phyloP scores from a whole-genome alignment of 805 yeast species.

The Nakazawaea molendinolei region DNA sequence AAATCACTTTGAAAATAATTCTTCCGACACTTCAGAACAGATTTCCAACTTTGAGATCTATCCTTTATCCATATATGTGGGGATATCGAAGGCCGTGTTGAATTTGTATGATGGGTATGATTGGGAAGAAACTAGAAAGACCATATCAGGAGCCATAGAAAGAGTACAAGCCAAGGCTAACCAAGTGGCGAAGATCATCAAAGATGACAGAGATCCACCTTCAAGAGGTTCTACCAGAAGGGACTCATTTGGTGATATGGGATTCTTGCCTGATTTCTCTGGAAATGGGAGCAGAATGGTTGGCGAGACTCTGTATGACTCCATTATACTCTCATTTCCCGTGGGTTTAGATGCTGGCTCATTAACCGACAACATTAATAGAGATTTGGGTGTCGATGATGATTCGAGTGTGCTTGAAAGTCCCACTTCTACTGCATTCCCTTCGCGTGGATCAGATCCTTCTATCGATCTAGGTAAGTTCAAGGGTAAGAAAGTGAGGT shows the following conservation, averaged over 20 bases:
- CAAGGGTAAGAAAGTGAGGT: conserved; percentile 36
- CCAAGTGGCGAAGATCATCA: conserved; percentile 14
- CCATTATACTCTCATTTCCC: conserved; percentile 66
- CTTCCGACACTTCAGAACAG: conserved; percentile 1
- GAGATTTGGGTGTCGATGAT: conserved; percentile 23
- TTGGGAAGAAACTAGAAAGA: conserved; percentile 71
- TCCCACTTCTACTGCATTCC: not conserved
- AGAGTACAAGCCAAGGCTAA: conserved; percentile 47
- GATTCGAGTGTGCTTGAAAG: not conserved
- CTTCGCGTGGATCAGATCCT: conserved; percentile 14
- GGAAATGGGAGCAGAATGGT: conserved; percentile 26
- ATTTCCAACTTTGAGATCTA: conserved; percentile 11
- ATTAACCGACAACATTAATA: conserved; percentile 49
- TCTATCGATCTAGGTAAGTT: conserved; percentile 27
- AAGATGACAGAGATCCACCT: conserved; percentile 2
- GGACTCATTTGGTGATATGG: conserved; percentile 4
- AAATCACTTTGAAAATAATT: conserved; percentile 7
- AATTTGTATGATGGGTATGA: conserved; percentile 86
- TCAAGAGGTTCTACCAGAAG: conserved; percentile 7
- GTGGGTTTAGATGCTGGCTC: conserved; percentile 36
- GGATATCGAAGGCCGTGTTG: conserved; percentile 33
- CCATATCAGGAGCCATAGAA: conserved; percentile 59
- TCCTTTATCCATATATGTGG: conserved; percentile 26
- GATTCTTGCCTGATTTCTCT: conserved; percentile 4
- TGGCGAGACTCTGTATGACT: conserved; percentile 67